Base-by-base conservation (phyloP, 495 filamentous ascomycete species). In the Daldinia loculata region DNA sequence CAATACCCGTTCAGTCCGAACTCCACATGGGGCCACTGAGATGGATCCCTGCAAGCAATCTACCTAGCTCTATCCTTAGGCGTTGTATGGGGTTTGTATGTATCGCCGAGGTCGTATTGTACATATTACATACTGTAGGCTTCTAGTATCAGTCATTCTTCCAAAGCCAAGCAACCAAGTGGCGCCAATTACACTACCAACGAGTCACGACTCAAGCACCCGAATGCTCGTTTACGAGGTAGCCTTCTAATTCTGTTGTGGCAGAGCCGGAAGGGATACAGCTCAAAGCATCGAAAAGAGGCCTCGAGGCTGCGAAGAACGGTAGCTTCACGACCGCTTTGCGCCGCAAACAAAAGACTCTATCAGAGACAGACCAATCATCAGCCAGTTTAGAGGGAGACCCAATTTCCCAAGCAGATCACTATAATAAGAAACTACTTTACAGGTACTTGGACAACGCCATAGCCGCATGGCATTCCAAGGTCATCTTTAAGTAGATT, bases 351-450 rank as follows among this genome's bases (percentile, higher is more conserved):
- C 50, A 65, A 22, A 61, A 50, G 56, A 48, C 17, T 61, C 52
- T 30, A 41, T 57, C 3, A 6, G 22, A 61, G 53, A 36, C 19
- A 4, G 57, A 22, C 70, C 70, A 73, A 69, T 69, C 65, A 66
- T 32, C 38, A 30, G 12, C 53, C 57, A 51, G 17, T 48, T 52
- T 30, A 36, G 57, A 62, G 32, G 39, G 58, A 56, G 60, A 17
- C 63, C 65, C 70, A 73, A 73, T 73, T 63, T 73, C 66, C 56
- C 57, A 19, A 63, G 70, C 52, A 62, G 70, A 73, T 73, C 70
- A 34, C 52, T 55, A 73, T 73, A 73, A 69, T 58, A 59, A 24
- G 34, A 24, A 29, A 27, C 29, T 73, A 73, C 70, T 30, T 48
- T 36, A 27, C 0, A 22, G 39, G 32, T 72, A 73, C 70, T 15